A percentile compares a stretch with the other conserved stretches of the same genome.
Conservation (phyloP, 345 rosid genomes). For the Pugionium dolabratum region DNA sequence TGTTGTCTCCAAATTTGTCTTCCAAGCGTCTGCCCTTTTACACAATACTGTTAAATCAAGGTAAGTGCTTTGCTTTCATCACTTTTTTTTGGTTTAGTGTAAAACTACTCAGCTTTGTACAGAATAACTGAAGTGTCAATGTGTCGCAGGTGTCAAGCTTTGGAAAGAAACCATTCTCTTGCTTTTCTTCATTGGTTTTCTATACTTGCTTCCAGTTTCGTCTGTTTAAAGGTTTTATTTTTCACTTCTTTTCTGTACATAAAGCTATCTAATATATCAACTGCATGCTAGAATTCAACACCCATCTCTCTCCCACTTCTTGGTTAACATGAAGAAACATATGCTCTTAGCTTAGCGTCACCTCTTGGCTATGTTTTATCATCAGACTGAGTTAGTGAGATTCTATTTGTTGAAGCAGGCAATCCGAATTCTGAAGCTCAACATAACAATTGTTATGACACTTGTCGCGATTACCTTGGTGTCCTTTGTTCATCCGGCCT, state of each 20-base stretch:
- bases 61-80: slow-evolving; percentile 46
- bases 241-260: slow-evolving; percentile 25
- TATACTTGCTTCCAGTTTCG: slow-evolving; percentile 59
- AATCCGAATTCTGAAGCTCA: slow-evolving; percentile 62
- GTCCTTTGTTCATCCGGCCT: slow-evolving; percentile 81
- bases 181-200: slow-evolving; percentile 59
- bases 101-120: slow-evolving; percentile 3
- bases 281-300: slow-evolving; percentile 1
- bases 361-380: not conserved
- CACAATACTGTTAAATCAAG: slow-evolving; percentile 68
- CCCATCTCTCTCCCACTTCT: not conserved
- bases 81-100: slow-evolving; percentile 2
- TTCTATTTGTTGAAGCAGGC: slow-evolving; percentile 56
- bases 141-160: slow-evolving; percentile 62
- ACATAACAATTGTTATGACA: slow-evolving; percentile 56
- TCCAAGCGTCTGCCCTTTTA: slow-evolving; percentile 67
- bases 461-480: slow-evolving; percentile 60
- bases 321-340: slow-evolving; percentile 10
- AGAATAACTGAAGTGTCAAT: slow-evolving; percentile 35
- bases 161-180: slow-evolving; percentile 51
- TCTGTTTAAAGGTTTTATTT: slow-evolving; percentile 60
- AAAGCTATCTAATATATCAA: slow-evolving; percentile 1
- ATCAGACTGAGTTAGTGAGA: slow-evolving; percentile 18
- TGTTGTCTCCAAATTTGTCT: slow-evolving; percentile 63
- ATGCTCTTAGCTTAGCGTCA: not conserved